Evolutionary conservation across 2,329 filamentous ascomycete genomes (phyloP), one percentile per base, ranked within the genome.

Genomic region (Beauveria rudraprayagi): DNA sequence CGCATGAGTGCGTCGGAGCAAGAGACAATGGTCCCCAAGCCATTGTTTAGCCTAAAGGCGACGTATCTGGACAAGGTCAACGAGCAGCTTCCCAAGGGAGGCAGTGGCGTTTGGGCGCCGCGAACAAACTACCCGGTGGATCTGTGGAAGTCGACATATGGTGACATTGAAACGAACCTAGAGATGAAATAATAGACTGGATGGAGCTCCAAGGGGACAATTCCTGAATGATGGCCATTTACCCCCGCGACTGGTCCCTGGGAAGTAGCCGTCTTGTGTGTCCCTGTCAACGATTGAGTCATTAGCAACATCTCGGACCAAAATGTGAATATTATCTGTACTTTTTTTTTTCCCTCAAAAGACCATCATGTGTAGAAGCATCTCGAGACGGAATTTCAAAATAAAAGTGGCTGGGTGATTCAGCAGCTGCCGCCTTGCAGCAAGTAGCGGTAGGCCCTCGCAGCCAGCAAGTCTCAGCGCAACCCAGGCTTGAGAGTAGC

Each of bases 61-160:
- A 84, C 81, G 0, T 85, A 85, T 65, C 64, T 84, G 2, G 75
- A 76, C 64, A 74, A 73, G 40, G 77, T 73, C 2, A 63, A 68
- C 26, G 67, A 67, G 7, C 65, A 69, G 7, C 68, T 84, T 54
- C 83, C 83, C 0, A 80, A 78, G 63, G 76, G 74, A 1, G 81
- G 79, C 0, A 67, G 65, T 0, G 73, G 73, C 1, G 47, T 67
- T 9, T 75, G 72, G 70, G 67, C 66, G n/a, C 69, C 69, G 0
- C 70, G 70, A 62, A 62, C 65, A 0, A 66, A 73, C 30, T 72
- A 72, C 56, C 67, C 70, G 47, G 60, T 48, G 5, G 71, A 72
- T 22, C 65, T 59, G 34, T 59, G 26, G 34, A 51, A 52, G 56
- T 37, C 56, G 14, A 51, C 9, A n/a, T 59, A 59, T n/a, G 56